Percentiles rank a stretch among this genome's conserved stretches.
phyloP scores from a whole-genome alignment of 768 basidiomycete species.

The Boletus sensibilis region DNA sequence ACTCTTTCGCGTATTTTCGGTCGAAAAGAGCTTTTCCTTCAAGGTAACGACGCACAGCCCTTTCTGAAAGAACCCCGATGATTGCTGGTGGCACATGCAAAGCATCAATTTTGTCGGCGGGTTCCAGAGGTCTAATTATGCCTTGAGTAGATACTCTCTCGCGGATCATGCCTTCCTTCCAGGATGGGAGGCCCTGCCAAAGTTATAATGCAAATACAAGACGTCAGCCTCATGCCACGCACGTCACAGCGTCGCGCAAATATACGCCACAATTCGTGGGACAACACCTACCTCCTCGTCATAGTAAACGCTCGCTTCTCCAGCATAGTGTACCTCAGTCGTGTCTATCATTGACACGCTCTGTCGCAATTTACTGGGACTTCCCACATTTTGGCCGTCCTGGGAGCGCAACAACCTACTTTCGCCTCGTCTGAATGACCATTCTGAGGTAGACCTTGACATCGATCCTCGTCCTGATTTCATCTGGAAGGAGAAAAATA shows the following conservation, averaged over 20 bases:
- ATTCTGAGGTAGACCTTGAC: constrained; percentile 19
- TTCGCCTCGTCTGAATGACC: constrained; percentile 1
- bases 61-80: constrained; percentile 77
- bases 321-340: constrained; percentile 44
- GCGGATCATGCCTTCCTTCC: constrained; percentile 74
- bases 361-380: constrained; percentile 19
- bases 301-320: constrained; percentile 59
- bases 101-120: constrained; percentile 61
- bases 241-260: neutral
- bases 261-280: neutral
- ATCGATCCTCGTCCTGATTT: constrained; percentile 13
- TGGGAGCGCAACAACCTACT: constrained; percentile 1
- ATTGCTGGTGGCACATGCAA: constrained; percentile 62
- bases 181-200: constrained; percentile 35
- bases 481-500: constrained; percentile 14
- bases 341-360: constrained; percentile 10
- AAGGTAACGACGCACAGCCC: constrained; percentile 72
- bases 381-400: constrained; percentile 19
- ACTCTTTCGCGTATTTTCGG: constrained; percentile 60
- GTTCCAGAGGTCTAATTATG: constrained; percentile 77
- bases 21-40: constrained; percentile 59
- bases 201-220: neutral
- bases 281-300: constrained; percentile 42
- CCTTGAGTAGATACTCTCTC: constrained; percentile 87
- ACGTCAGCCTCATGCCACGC: neutral